Percentiles rank a stretch among this genome's conserved stretches.
Conservation (phyloP, 352 stramenopile species). For the Pythium periplocum region DNA sequence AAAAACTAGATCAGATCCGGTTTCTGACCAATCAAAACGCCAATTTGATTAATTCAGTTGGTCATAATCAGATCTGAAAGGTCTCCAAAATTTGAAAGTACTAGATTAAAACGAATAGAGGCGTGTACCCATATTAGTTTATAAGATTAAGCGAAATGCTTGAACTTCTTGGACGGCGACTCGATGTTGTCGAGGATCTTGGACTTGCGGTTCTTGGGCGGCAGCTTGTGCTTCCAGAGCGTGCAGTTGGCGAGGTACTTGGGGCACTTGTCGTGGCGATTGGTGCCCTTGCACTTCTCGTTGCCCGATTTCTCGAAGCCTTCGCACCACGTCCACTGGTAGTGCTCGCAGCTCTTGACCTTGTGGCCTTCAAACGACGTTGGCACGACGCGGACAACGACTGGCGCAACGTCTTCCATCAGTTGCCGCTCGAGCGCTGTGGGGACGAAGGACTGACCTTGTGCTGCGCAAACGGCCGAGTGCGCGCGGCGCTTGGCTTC, state of each 20-base stretch:
- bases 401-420: constrained; percentile 72
- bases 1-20: too few species aligned
- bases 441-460: constrained; percentile 39
- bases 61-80: too few species aligned
- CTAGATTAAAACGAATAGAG: constrained; percentile 2
- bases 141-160: constrained; percentile 55
- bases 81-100: not conserved
- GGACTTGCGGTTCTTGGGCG: constrained; percentile 78
- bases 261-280: constrained; percentile 81
- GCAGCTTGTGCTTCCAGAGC: constrained; percentile 82
- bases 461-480: constrained; percentile 45
- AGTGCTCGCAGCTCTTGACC: constrained; percentile 81
- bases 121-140: constrained; percentile 9
- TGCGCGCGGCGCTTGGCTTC: constrained; percentile 66
- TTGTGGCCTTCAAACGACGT: constrained; percentile 66
- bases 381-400: constrained; percentile 74
- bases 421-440: constrained; percentile 56
- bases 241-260: constrained; percentile 86
- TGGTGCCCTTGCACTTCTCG: constrained; percentile 80
- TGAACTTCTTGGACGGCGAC: constrained; percentile 81
- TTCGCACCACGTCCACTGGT: constrained; percentile 86
- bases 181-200: constrained; percentile 71
- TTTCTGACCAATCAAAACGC: too few species aligned
- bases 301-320: constrained; percentile 80
- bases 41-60: too few species aligned